phyloP scores from a whole-genome alignment of 306 rosid species.

The Begonia peltatifolia region DNA sequence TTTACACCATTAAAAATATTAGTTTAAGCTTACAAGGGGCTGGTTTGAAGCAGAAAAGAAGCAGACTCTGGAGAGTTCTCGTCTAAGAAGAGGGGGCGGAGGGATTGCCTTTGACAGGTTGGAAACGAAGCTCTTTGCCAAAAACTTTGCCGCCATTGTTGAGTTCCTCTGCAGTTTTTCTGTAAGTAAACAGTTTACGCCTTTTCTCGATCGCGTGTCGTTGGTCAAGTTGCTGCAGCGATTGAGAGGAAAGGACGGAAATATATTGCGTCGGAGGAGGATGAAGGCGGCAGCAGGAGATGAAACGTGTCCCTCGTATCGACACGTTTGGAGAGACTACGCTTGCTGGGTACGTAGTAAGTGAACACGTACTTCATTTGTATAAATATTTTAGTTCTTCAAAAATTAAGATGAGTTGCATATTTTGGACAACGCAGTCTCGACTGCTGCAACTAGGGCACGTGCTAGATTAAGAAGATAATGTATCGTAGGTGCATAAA shows the following conservation, averaged over 20 bases:
- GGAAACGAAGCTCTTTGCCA: conserved; percentile 29
- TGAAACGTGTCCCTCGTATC: neutral
- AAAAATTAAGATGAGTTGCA: too few species aligned
- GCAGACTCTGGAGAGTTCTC: conserved; percentile 37
- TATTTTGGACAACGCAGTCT: too few species aligned
- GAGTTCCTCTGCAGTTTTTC: neutral
- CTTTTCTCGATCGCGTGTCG: neutral
- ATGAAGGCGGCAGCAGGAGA: neutral
- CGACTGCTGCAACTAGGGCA: too few species aligned
- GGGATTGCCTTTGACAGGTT: conserved; percentile 42
- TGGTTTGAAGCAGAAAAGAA: conserved; percentile 31
- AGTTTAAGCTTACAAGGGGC: conserved; percentile 20
- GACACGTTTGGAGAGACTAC: conserved; percentile 15
- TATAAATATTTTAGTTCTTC: too few species aligned
- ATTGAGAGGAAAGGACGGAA: neutral
- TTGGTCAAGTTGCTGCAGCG: neutral
- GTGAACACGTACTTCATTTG: conserved; percentile 8
- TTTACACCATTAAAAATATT: neutral
- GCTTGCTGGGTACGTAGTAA: neutral
- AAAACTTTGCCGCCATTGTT: conserved; percentile 34
- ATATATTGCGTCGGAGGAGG: too few species aligned
- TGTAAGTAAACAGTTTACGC: neutral
- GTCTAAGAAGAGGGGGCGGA: conserved; percentile 20
- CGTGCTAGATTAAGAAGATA: too few species aligned
- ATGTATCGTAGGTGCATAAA: too few species aligned